Evolutionary conservation across 768 basidiomycete genomes (phyloP), one percentile per base, ranked within the genome.

Genomic region (Xerocomus potaroensis): DNA sequence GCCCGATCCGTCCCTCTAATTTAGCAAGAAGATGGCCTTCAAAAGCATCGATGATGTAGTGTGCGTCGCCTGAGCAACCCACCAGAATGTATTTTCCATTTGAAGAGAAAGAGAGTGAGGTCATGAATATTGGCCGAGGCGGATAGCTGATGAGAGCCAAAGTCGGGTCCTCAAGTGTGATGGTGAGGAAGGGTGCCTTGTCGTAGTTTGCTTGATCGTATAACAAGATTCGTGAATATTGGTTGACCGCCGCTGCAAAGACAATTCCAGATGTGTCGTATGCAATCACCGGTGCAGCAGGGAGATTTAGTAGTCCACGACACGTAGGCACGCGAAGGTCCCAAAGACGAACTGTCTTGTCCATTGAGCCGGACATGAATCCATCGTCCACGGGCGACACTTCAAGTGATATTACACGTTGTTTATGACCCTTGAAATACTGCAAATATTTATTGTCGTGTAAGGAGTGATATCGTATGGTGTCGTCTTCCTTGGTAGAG

Each of bases 381-480:
- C 87, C 87, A 59, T 98, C 94, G 60, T 97, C 90, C 1, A 87
- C 76, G 1, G 96, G 96, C 0, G 89, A 91, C 47, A 98, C 82
- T 62, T 94, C 87, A 10, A 99, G 72, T 0, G 94, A 95, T 27
- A 88, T 77, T 3, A 99, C 96, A 47, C 84, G 78, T 29, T 77
- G 87, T 55, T 83, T 92, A 71, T 99, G 96, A 0, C 96, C 96
- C 59, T 82, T 86, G 75, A 96, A 98, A 70, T 99, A 99, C 54
- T 87, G 82, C 26, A 98, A 70, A 65, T 93, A 99, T 63, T 87
- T 91, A 76, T 96, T 97, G 76, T 95, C 92, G 66, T 97, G 92
- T 41, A 95, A 65, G 1, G 91, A 94, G 58, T 95, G 91, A 66
- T 97, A 97, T 36, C 96, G 82, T 55, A 98, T 80, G 0, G 88